A percentile compares a stretch with the other conserved stretches of the same genome.
These are phyloP conservation scores for Colletotrichum gigasporum DNA, from an alignment of 2,329 filamentous ascomycete species.

Conservation along the genomic window DNA sequence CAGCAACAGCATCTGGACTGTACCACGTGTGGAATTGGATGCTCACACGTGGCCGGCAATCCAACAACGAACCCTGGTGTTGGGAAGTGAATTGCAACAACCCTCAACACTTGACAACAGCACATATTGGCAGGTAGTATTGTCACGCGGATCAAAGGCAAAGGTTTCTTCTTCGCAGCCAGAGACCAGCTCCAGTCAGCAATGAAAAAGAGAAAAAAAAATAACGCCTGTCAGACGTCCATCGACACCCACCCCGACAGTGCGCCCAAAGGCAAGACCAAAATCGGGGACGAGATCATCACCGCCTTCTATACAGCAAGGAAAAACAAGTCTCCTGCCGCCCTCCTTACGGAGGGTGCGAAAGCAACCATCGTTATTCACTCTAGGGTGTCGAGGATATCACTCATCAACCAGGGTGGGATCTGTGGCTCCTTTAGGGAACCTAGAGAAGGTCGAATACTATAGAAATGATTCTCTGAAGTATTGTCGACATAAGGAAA, in stretches of 20 bases:
- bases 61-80: no score
- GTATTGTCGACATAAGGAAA: conserved; percentile 71
- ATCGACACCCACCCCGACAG: conserved; percentile 81
- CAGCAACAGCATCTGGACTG: no score
- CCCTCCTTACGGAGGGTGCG: conserved; percentile 71
- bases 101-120: no score
- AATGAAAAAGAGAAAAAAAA: conserved; percentile 66
- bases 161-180: conserved; percentile 62
- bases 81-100: no score
- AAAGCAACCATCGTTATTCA: conserved; percentile 75
- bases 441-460: conserved; percentile 93
- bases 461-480: conserved; percentile 97
- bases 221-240: conserved; percentile 85
- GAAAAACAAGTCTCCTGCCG: conserved; percentile 47
- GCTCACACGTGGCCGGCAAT: no score
- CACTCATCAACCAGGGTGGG: conserved; percentile 94
- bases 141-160: background rate
- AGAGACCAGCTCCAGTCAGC: conserved; percentile 53
- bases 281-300: conserved; percentile 89
- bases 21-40: no score
- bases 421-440: conserved; percentile 93
- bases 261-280: conserved; percentile 81
- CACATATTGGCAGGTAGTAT: no score
- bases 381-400: conserved; percentile 91
- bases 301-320: conserved; percentile 80